These are phyloP conservation scores for Fermentozyma sake DNA, from an alignment of 1,139 yeast genomes.

Conservation along the genomic window DNA sequence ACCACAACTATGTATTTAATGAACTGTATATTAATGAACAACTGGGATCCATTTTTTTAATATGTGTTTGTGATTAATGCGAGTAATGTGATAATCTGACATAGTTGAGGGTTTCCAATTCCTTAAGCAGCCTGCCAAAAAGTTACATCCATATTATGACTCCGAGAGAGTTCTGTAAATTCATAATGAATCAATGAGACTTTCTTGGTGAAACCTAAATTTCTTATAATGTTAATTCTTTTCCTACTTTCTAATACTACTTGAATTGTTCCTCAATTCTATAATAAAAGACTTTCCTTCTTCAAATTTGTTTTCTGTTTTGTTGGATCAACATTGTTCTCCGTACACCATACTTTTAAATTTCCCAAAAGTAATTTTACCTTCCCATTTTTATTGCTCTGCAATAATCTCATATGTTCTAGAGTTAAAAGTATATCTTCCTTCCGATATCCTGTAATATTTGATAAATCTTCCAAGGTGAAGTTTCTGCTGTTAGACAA, in stretches of 20 bases:
- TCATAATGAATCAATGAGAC: too few species aligned
- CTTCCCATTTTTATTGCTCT: constrained; percentile 11
- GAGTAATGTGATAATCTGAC: too few species aligned
- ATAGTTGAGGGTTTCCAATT: too few species aligned
- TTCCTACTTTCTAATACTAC: not conserved
- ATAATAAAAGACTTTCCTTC: constrained; percentile 1
- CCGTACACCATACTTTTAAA: constrained; percentile 27
- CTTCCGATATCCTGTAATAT: constrained; percentile 61
- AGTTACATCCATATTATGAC: too few species aligned
- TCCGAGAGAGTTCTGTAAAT: too few species aligned
- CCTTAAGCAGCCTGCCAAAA: too few species aligned
- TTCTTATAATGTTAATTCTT: not conserved
- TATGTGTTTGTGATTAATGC: too few species aligned
- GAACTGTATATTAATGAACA: too few species aligned
- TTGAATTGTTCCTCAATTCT: not conserved
- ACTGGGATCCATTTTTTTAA: too few species aligned
- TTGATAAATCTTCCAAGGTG: constrained; percentile 51
- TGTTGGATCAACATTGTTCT: constrained; percentile 19
- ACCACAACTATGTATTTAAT: too few species aligned
- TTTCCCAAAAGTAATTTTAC: constrained; percentile 18
- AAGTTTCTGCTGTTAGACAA: constrained; percentile 17
- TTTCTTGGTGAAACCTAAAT: too few species aligned
- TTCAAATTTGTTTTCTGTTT: constrained; percentile 11
- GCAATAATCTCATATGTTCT: constrained; percentile 54
- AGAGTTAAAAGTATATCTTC: constrained; percentile 67